Conservation (phyloP, 2,329 filamentous ascomycete genomes). For the Grosmannia huntii region DNA sequence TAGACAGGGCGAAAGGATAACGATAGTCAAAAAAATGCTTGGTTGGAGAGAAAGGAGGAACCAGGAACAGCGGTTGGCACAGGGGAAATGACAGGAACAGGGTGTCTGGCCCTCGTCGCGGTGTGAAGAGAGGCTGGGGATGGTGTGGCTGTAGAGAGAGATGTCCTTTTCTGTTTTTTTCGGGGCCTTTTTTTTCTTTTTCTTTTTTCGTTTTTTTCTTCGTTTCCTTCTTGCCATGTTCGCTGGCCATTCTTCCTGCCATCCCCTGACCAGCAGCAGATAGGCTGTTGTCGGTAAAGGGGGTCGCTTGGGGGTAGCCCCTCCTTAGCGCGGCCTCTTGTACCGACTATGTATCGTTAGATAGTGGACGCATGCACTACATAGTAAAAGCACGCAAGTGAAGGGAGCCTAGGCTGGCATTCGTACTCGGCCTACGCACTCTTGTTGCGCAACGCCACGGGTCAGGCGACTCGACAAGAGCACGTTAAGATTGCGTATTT, state of each 20-base stretch:
- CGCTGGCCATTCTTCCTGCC: background rate
- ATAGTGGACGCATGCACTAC: slow-evolving; percentile 1
- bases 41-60: background rate
- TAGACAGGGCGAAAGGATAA: background rate
- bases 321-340: background rate
- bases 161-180: background rate
- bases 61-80: background rate
- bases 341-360: no score
- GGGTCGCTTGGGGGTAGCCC: no score
- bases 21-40: background rate
- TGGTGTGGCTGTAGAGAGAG: background rate
- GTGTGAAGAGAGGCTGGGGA: background rate
- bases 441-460: no score
- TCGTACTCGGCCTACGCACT: background rate
- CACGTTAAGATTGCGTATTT: no score
- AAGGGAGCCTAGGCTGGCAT: background rate
- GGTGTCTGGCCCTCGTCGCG: background rate
- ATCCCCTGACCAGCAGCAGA: background rate
- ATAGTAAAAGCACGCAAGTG: background rate
- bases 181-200: background rate
- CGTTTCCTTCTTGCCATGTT: background rate
- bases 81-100: no score
- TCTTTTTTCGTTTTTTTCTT: background rate
- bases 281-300: no score
- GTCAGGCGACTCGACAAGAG: no score